Evolutionary conservation across 257 asterid species (phyloP).

Genomic region (Vinca minor): DNA sequence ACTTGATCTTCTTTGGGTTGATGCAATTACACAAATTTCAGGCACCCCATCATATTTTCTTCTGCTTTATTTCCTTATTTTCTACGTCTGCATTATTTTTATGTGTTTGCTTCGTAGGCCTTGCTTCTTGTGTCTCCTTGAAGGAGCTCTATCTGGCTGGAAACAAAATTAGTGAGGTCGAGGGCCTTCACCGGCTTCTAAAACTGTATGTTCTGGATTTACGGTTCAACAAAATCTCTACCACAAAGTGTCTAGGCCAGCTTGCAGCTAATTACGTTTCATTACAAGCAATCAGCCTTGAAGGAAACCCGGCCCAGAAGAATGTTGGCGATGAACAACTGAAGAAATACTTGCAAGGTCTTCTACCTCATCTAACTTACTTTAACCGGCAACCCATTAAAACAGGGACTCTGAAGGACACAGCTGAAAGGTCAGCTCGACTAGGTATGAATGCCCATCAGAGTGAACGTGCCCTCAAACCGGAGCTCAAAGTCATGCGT

Average conservation of each 20-base stretch:
- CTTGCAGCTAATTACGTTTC: conserved; percentile 93
- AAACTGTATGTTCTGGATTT: conserved; percentile 72
- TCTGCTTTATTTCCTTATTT: background rate
- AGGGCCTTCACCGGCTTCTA: conserved; percentile 96
- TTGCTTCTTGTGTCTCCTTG: conserved; percentile 81
- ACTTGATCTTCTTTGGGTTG: background rate
- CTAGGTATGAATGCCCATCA: conserved; percentile 50
- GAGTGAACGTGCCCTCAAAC: conserved; percentile 42
- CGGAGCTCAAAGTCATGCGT: conserved; percentile 41
- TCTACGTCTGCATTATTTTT: background rate
- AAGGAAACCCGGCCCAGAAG: conserved; percentile 93
- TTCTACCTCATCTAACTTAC: conserved; percentile 71
- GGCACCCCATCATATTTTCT: background rate
- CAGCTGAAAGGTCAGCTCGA: conserved; percentile 60
- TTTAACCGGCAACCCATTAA: conserved; percentile 69
- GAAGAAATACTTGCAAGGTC: conserved; percentile 66
- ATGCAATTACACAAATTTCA: background rate
- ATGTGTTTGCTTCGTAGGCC: conserved; percentile 44
- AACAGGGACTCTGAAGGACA: conserved; percentile 54
- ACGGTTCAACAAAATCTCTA: conserved; percentile 91
- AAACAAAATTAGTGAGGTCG: conserved; percentile 93
- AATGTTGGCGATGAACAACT: conserved; percentile 88
- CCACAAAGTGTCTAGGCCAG: conserved; percentile 83
- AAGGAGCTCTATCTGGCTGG: conserved; percentile 90
- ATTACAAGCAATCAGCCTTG: conserved; percentile 80